Evolutionary conservation across 148 eudicot species (phyloP).

Genomic region (Simmondsia chinensis): DNA sequence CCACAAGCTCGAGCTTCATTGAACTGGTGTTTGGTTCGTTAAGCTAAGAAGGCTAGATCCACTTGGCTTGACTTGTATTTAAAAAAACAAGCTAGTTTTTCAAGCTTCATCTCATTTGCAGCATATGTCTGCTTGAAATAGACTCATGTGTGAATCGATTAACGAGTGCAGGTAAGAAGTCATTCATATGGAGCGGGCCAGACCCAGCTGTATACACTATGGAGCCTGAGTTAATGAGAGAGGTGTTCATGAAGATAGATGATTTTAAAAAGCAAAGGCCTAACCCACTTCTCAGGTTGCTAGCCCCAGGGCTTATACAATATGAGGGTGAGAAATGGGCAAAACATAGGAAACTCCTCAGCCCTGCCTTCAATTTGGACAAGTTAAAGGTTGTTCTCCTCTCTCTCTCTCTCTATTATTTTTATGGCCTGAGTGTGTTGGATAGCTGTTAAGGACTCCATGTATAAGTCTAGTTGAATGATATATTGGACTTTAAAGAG

Average conservation of each 20-base stretch:
- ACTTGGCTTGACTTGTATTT: too few species aligned
- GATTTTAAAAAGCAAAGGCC: constrained; percentile 13
- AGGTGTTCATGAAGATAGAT: constrained; percentile 5
- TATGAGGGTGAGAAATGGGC: constrained; percentile 28
- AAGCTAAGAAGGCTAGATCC: too few species aligned
- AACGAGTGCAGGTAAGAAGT: background rate
- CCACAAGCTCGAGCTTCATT: too few species aligned
- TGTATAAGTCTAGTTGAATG: too few species aligned
- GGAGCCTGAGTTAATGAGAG: constrained; percentile 15
- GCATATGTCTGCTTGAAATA: too few species aligned
- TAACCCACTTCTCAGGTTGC: background rate
- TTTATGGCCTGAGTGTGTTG: background rate
- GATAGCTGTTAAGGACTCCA: too few species aligned
- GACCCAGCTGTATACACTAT: constrained; percentile 5
- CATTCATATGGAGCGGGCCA: constrained; percentile 15
- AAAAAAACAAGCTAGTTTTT: too few species aligned
- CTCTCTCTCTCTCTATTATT: background rate
- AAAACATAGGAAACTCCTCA: constrained; percentile 16
- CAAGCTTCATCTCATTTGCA: too few species aligned
- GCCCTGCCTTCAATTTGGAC: constrained; percentile 20
- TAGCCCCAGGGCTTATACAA: constrained; percentile 13
- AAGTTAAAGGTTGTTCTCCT: constrained; percentile 12
- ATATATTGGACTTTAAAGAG: too few species aligned
- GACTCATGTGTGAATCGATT: background rate
- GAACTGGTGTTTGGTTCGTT: too few species aligned